phyloP scores from a whole-genome alignment of 148 eudicot species.

The Heliamphora exappendiculata region DNA sequence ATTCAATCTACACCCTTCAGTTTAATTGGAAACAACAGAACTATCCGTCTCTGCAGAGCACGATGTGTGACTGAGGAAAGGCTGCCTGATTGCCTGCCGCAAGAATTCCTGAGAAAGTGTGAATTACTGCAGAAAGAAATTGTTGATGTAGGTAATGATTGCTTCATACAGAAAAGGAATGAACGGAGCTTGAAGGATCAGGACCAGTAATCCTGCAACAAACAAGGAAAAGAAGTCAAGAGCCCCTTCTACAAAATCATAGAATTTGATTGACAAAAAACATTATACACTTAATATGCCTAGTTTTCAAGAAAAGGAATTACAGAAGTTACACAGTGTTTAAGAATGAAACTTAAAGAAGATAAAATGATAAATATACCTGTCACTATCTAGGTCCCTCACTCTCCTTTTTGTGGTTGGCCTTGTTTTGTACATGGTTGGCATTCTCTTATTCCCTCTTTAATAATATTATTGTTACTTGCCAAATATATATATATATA shows the following conservation, averaged over 20 bases:
- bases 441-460: too few species aligned
- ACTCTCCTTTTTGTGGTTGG: too few species aligned
- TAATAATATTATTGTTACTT: too few species aligned
- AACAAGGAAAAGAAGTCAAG: neutral
- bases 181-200: neutral
- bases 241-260: neutral
- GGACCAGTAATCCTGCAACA: conserved; percentile 5
- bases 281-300: neutral
- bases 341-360: neutral
- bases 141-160: neutral
- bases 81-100: neutral
- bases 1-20: neutral
- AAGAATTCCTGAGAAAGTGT: neutral
- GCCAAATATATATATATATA: too few species aligned
- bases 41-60: neutral
- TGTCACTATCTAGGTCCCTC: neutral
- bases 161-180: neutral
- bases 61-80: neutral
- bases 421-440: too few species aligned
- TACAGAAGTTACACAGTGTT: neutral
- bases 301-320: neutral
- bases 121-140: neutral
- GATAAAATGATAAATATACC: neutral
- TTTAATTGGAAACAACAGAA: neutral
- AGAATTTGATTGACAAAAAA: neutral